These are phyloP conservation scores for Neofusicoccum kwambonambiense DNA, from an alignment of 2,329 filamentous ascomycete genomes.

Conservation along the genomic window DNA sequence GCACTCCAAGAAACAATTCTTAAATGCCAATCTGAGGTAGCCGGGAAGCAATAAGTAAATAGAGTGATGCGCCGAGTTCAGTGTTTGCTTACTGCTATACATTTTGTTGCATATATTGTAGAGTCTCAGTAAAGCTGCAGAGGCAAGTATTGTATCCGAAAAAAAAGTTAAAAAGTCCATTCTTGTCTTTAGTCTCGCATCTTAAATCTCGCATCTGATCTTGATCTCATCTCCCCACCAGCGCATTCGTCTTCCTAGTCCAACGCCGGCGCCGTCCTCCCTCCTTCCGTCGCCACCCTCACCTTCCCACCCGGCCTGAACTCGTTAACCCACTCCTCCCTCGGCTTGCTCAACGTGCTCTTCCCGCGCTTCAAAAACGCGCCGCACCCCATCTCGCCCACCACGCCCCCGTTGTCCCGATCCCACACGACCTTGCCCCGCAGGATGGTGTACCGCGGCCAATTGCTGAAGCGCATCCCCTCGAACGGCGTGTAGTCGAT, in stretches of 20 bases:
- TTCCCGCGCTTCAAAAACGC: constrained; percentile 48
- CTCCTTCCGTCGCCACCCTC: background rate
- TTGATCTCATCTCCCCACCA: too few species aligned
- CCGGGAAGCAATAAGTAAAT: too few species aligned
- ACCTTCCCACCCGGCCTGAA: background rate
- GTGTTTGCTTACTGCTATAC: too few species aligned
- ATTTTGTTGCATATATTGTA: too few species aligned
- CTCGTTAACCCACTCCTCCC: background rate
- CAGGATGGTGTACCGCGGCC: constrained; percentile 62
- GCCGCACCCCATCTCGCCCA: constrained; percentile 51
- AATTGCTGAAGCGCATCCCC: constrained; percentile 56
- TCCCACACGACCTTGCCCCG: constrained; percentile 61
- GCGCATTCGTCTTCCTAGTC: background rate
- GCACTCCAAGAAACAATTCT: too few species aligned
- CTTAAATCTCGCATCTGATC: too few species aligned
- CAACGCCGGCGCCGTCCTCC: background rate
- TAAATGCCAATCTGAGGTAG: too few species aligned
- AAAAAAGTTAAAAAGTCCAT: too few species aligned
- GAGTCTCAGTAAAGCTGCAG: too few species aligned
- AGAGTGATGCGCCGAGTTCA: too few species aligned
- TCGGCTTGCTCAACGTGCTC: constrained; percentile 31
- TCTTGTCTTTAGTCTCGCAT: too few species aligned
- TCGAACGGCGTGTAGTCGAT: constrained; percentile 65
- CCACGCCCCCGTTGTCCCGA: constrained; percentile 50
- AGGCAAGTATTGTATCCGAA: too few species aligned